A percentile compares a stretch with the other conserved stretches of the same genome.
Evolutionary conservation across 1,139 yeast genomes (phyloP).

Genomic region (Zhuliangozyma parablackwelliae): DNA sequence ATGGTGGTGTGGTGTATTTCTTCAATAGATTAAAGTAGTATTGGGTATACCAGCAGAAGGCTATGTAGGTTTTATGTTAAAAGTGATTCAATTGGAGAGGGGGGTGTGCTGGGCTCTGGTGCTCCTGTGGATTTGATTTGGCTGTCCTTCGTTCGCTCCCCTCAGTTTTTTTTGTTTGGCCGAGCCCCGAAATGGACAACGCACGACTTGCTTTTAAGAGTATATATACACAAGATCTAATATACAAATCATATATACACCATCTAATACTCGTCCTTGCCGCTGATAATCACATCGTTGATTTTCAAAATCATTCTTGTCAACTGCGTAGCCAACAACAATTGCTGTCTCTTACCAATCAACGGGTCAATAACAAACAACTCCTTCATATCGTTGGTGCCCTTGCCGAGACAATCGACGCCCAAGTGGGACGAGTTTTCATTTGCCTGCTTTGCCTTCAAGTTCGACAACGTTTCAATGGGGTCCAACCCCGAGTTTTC

Average conservation of each 20-base stretch:
- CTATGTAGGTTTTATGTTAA: too few species aligned
- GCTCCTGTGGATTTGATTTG: too few species aligned
- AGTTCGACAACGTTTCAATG: conserved; percentile 77
- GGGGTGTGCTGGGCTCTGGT: too few species aligned
- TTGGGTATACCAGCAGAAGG: too few species aligned
- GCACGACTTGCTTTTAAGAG: too few species aligned
- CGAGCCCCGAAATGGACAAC: too few species aligned
- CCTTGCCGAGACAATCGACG: conserved; percentile 88
- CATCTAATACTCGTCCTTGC: conserved; percentile 65
- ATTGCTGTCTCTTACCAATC: conserved; percentile 95
- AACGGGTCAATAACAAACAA: conserved; percentile 94
- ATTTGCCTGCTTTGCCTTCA: conserved; percentile 81
- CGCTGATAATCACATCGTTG: conserved; percentile 90
- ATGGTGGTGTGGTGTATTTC: conserved; percentile 16
- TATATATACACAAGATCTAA: too few species aligned
- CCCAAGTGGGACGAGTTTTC: conserved; percentile 74
- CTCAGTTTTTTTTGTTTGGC: too few species aligned
- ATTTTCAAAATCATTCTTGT: conserved; percentile 97
- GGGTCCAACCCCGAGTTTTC: conserved; percentile 96
- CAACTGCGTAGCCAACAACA: conserved; percentile 90
- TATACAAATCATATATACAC: background rate
- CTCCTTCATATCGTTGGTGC: conserved; percentile 87
- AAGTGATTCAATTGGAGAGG: too few species aligned
- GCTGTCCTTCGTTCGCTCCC: too few species aligned
- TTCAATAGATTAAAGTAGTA: too few species aligned